These are phyloP conservation scores for Diutina siamensis DNA, from an alignment of 1,139 yeast species.

Conservation along the genomic window DNA sequence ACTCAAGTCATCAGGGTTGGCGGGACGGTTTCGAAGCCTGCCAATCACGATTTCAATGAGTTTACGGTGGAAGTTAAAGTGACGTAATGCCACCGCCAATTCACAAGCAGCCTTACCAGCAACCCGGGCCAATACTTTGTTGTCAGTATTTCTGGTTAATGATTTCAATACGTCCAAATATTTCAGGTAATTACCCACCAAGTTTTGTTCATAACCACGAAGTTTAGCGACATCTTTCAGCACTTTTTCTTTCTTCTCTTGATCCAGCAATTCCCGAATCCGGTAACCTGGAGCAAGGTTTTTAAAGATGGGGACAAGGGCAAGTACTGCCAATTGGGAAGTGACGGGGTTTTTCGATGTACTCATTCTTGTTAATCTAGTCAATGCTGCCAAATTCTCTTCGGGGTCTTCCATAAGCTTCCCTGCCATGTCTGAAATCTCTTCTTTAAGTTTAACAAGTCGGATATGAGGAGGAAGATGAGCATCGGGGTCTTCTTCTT, in stretches of 20 bases:
- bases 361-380: conserved; percentile 64
- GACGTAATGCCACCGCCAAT: conserved; percentile 48
- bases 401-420: conserved; percentile 82
- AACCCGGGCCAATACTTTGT: conserved; percentile 37
- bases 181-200: conserved; percentile 58
- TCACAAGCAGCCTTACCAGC: conserved; percentile 76
- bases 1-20: conserved; percentile 29
- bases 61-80: conserved; percentile 72
- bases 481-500: conserved; percentile 29
- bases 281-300: conserved; percentile 80
- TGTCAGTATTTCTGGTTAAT: conserved; percentile 27
- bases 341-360: conserved; percentile 57
- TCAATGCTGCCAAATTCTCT: conserved; percentile 56
- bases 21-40: conserved; percentile 48
- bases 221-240: conserved; percentile 68
- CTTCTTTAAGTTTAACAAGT: conserved; percentile 57
- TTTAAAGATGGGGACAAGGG: conserved; percentile 78
- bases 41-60: conserved; percentile 56
- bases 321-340: conserved; percentile 61
- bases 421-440: conserved; percentile 72
- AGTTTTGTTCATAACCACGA: conserved; percentile 68
- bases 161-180: conserved; percentile 48
- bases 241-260: conserved; percentile 73
- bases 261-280: conserved; percentile 71
- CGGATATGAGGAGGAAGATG: conserved; percentile 46